Evolutionary conservation across 1,284 basidiomycete species (phyloP), one percentile per base, ranked within the genome.

Genomic region (Bjerkandera adusta): DNA sequence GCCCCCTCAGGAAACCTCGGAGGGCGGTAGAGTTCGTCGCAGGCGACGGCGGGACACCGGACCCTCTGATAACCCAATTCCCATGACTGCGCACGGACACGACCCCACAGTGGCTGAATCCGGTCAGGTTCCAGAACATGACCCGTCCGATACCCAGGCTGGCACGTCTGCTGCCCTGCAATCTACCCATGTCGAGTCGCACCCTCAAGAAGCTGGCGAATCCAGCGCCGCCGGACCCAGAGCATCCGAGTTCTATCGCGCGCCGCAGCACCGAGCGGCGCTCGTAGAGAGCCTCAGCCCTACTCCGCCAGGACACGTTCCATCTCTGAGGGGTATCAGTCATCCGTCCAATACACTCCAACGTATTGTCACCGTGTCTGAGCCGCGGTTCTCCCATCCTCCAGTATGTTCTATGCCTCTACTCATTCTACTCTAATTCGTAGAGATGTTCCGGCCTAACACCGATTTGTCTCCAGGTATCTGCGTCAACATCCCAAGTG

Each of bases 21-120:
- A 52, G 11, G 45, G 47, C 15, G 61, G 55, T 35, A 57, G 57
- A 47, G 61, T 62, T 13, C 59, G 57, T n/a, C 54, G 57, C 38
- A 56, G 58, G 12, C 51, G 56, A 18, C 47, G 56, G 13, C 52
- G 55, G 15, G 40, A 48, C 25, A 49, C 55, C 18, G 49, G 47
- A 11, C 46, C 49, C 16, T 29, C 51, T 5, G 52, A 53, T 29
- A 57, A 50, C 38, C 45, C 38, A 10, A 12, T 39, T 43, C 35
- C 44, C 43, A 37, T 32, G 44, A 30, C 38, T 33, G 36, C 38
- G 27, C 26, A 34, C 18, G 41, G 5, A 20, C 18, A 29, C 11
- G 29, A 43, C 8, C 29, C 41, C 18, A 16, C 18, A 29, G 30
- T 24, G 30, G 11, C 30, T 8, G 27, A n/a, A 20, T n/a, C 41